Base-by-base conservation (phyloP, 2,329 filamentous ascomycete species). In the Fusarium sp. region DNA sequence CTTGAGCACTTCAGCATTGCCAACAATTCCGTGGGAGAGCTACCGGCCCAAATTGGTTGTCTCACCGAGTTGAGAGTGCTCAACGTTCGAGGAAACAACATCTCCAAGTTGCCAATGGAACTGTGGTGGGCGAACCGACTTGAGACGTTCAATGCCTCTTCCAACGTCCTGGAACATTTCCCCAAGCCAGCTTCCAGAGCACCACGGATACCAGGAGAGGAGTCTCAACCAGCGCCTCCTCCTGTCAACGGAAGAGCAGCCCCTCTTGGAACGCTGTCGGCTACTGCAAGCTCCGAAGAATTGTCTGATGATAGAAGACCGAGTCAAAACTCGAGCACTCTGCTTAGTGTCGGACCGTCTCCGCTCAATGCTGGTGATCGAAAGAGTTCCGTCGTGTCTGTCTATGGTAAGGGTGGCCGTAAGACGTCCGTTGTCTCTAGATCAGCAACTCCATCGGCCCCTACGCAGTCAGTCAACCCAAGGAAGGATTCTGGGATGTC, bases 101-200 rank as follows among this genome's bases (percentile, higher is more conserved):
- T 99, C 60, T 91, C 91, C 69, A 91, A 91, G 74, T 83, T 99
- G 33, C 96, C 96, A 3, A 89, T 92, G 76, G 96, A 99, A 76
- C 86, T 99, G n/a, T 99, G 96, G 96, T 95, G 93, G 84, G 95
- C 95, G 52, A 91, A 91, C 72, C 94, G 91, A 76, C 81, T 99
- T 56, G 94, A 98, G 79, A 95, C 91, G 0, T 86, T 99, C 62
- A 99, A 99, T 73, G 90, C 97, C 13, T 98, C 95, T 1, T 97
- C 96, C 12, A 99, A 99, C 72, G 91, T 98, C 8, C 84, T 99
- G 20, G 91, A 94, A 51, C 89, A 88, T 40, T 98, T 99, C 76
- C 96, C 96, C 1, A 97, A 97, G 76, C 93, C 93, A 23, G 86
- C 90, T 3, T 91, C 91, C 10, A 89, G 92, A 47, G 83, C 89